These are phyloP conservation scores for Mortierella sp. DNA, from an alignment of 371 early-diverging fungal genomes.

Conservation along the genomic window DNA sequence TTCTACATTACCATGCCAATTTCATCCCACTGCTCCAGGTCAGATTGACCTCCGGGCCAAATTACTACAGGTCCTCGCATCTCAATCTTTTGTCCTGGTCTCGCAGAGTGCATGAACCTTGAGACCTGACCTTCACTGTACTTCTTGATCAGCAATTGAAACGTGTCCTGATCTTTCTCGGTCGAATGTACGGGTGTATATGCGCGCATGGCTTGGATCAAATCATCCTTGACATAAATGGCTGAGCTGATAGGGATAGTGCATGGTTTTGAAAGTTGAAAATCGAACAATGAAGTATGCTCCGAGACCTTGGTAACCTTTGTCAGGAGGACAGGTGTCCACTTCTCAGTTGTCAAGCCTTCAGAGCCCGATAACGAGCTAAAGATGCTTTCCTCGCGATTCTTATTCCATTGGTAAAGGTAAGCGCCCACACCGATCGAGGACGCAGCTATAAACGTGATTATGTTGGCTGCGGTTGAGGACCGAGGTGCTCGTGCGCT, in stretches of 20 bases:
- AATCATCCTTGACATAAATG: constrained; percentile 54
- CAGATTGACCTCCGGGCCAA: constrained; percentile 42
- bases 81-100: constrained; percentile 42
- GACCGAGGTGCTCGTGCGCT: constrained; percentile 32
- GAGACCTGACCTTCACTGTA: constrained; percentile 56
- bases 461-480: constrained; percentile 22
- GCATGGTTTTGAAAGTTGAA: constrained; percentile 40
- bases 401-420: constrained; percentile 35
- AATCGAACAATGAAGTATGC: constrained; percentile 47
- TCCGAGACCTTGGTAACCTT: constrained; percentile 37
- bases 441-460: constrained; percentile 38
- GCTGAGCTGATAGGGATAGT: constrained; percentile 44
- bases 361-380: constrained; percentile 8
- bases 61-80: constrained; percentile 53
- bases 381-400: constrained; percentile 10
- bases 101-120: constrained; percentile 49
- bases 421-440: constrained; percentile 41
- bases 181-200: constrained; percentile 51
- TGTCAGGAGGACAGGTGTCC: constrained; percentile 45
- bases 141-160: constrained; percentile 51
- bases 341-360: constrained; percentile 34
- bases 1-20: constrained; percentile 51
- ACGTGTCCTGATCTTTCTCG: constrained; percentile 21
- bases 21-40: constrained; percentile 51
- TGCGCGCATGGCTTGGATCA: constrained; percentile 56